Percentiles rank a stretch among this genome's conserved stretches.
Conservation (phyloP, 768 basidiomycete genomes). For the Clitopilus passeckerianus region DNA sequence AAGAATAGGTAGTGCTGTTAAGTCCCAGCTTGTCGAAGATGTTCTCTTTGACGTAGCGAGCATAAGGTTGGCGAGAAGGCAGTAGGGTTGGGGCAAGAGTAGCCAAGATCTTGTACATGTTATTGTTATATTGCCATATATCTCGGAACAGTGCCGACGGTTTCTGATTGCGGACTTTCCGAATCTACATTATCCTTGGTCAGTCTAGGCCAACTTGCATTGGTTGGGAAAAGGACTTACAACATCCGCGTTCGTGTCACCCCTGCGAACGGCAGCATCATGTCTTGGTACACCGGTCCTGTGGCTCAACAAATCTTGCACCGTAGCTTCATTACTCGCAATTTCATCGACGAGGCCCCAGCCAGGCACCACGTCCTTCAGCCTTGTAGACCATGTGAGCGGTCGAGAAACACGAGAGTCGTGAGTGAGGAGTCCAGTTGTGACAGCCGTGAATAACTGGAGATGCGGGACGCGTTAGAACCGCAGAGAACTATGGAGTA, state of each 20-base stretch:
- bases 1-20: slow-evolving; percentile 21
- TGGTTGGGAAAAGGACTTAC: slow-evolving; percentile 5
- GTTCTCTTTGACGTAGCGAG: slow-evolving; percentile 20
- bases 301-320: slow-evolving; percentile 17
- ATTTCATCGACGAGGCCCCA: slow-evolving; percentile 19
- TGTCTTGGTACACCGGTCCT: slow-evolving; percentile 15
- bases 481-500: too few species aligned
- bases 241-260: slow-evolving; percentile 7
- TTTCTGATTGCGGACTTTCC: slow-evolving; percentile 13
- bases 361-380: slow-evolving; percentile 17
- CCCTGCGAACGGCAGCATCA: slow-evolving; percentile 8
- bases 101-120: slow-evolving; percentile 19
- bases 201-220: neutral
- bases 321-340: slow-evolving; percentile 14
- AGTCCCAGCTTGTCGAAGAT: slow-evolving; percentile 22
- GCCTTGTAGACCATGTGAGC: slow-evolving; percentile 21
- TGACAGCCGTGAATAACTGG: slow-evolving; percentile 15
- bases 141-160: slow-evolving; percentile 21
- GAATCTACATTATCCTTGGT: slow-evolving; percentile 7
- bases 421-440: slow-evolving; percentile 17
- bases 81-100: slow-evolving; percentile 14
- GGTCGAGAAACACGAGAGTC: slow-evolving; percentile 14
- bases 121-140: slow-evolving; percentile 19
- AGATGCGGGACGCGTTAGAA: neutral
- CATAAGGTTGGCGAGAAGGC: slow-evolving; percentile 10